These are phyloP conservation scores for Phytophthora megakarya DNA, from an alignment of 352 stramenopile species.

Conservation along the genomic window DNA sequence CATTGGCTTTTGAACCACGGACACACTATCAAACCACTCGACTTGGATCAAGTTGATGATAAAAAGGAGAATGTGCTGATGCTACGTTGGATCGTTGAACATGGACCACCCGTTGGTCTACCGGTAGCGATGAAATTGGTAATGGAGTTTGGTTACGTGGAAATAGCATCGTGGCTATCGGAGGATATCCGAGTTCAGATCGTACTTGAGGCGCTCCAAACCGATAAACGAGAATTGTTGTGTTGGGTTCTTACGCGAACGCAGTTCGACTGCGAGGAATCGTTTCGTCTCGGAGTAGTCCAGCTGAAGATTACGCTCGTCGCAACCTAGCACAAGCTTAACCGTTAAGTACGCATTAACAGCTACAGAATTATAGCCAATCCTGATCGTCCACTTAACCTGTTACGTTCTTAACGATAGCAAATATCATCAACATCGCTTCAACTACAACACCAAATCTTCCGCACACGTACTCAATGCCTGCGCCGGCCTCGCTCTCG, in stretches of 20 bases:
- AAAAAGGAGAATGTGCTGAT: background rate
- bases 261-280: too few species aligned
- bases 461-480: background rate
- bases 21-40: background rate
- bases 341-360: too few species aligned
- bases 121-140: background rate
- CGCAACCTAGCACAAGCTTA: too few species aligned
- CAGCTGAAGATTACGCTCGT: background rate
- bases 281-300: constrained; percentile 19
- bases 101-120: background rate
- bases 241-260: background rate
- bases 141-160: background rate
- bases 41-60: background rate
- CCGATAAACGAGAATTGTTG: background rate
- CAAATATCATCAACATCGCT: too few species aligned
- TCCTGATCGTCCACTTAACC: background rate
- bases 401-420: too few species aligned
- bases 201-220: background rate
- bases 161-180: constrained; percentile 4
- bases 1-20: constrained; percentile 2
- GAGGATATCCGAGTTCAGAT: background rate
- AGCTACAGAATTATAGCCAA: background rate
- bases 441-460: background rate
- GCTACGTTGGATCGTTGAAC: constrained; percentile 3
- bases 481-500: background rate